phyloP scores from a whole-genome alignment of 108 stramenopile genomes.

The Aurantiochytrium sp. region DNA sequence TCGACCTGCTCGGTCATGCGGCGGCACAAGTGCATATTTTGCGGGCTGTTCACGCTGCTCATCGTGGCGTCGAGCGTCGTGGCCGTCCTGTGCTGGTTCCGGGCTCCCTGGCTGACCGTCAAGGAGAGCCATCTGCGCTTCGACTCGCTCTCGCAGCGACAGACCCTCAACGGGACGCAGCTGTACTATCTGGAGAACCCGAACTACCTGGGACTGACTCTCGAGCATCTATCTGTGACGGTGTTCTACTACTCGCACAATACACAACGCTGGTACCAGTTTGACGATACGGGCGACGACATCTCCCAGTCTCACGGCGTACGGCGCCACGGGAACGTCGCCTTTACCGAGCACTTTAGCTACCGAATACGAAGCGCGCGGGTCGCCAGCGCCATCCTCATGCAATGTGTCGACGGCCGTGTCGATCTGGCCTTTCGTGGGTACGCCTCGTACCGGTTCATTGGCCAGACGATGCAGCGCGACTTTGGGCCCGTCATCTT shows the following conservation, averaged over 20 bases:
- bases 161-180: slow-evolving; percentile 3
- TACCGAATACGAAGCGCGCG: neutral
- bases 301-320: neutral
- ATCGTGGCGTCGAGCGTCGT: neutral
- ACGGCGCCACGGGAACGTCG: neutral
- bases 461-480: neutral
- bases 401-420: neutral
- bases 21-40: neutral
- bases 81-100: neutral
- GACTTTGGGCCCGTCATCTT: neutral
- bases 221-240: slow-evolving; percentile 1
- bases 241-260: neutral
- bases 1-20: neutral
- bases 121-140: neutral
- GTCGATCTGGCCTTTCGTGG: slow-evolving; percentile 7
- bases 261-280: neutral
- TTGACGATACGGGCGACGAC: neutral
- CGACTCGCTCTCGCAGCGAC: neutral
- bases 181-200: neutral
- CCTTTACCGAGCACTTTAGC: neutral
- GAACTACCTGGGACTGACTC: neutral
- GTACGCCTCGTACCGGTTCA: neutral
- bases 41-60: neutral
- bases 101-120: neutral
- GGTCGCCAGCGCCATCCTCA: neutral